A percentile compares a stretch with the other conserved stretches of the same genome.
Conservation (phyloP, 2,329 filamentous ascomycete genomes). For the Akanthomyces lecanii region DNA sequence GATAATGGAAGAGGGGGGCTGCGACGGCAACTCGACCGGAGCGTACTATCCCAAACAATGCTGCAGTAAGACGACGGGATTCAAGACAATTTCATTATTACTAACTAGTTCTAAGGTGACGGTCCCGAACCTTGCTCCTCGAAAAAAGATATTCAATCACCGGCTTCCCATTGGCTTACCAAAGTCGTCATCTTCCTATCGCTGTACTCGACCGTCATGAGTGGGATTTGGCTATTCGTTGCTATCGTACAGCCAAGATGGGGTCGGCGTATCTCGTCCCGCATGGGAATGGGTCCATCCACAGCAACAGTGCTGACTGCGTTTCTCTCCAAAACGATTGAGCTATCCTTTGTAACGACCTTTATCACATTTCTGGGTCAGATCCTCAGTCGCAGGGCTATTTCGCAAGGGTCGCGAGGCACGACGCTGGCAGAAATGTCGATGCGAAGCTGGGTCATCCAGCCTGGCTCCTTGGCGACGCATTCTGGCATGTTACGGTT, state of each 20-base stretch:
- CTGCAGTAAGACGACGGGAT: background rate
- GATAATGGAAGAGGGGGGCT: background rate
- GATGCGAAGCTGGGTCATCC: slow-evolving; percentile 71
- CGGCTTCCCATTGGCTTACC: slow-evolving; percentile 44
- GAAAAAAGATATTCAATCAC: slow-evolving; percentile 28
- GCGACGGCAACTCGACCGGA: background rate
- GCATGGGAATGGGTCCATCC: slow-evolving; percentile 52
- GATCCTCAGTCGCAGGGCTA: slow-evolving; percentile 64
- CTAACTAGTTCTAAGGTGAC: slow-evolving; percentile 17
- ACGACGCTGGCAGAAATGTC: slow-evolving; percentile 72
- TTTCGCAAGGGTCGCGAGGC: slow-evolving; percentile 56
- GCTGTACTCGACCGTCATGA: slow-evolving; percentile 60
- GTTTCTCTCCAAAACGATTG: slow-evolving; percentile 70
- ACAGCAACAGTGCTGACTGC: slow-evolving; percentile 66
- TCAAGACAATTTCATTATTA: background rate
- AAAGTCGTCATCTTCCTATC: slow-evolving; percentile 45
- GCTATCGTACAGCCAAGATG: slow-evolving; percentile 61
- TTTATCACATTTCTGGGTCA: slow-evolving; percentile 74
- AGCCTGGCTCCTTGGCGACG: slow-evolving; percentile 68
- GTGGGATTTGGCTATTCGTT: slow-evolving; percentile 61
- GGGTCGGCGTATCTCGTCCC: slow-evolving; percentile 51
- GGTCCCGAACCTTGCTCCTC: slow-evolving; percentile 33
- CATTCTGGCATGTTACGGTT: slow-evolving; percentile 63
- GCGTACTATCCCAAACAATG: background rate
- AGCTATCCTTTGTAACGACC: slow-evolving; percentile 72